Percentiles rank a stretch among this genome's conserved stretches.
phyloP scores from a whole-genome alignment of 2,329 filamentous ascomycete genomes.

The Fusarium anguioides region DNA sequence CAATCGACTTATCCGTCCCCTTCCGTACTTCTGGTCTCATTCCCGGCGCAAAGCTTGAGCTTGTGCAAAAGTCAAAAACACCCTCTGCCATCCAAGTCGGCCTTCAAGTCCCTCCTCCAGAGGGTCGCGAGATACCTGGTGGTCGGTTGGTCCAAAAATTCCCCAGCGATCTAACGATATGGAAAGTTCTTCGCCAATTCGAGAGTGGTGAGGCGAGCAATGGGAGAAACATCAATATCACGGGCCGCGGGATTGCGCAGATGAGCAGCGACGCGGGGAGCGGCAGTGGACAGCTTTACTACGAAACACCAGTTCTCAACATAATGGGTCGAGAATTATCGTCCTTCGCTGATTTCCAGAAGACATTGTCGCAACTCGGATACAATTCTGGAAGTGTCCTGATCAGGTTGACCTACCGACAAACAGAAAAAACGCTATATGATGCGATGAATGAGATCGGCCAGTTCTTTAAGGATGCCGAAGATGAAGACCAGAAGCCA shows the following conservation, averaged over 20 bases:
- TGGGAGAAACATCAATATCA: constrained; percentile 78
- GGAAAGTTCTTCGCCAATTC: constrained; percentile 90
- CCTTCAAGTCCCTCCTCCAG: constrained; percentile 82
- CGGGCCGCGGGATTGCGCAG: constrained; percentile 79
- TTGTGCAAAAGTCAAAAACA: constrained; percentile 87
- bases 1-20: constrained; percentile 84
- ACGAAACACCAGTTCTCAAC: constrained; percentile 86
- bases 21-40: constrained; percentile 85
- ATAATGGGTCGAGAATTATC: constrained; percentile 84
- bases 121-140: constrained; percentile 70
- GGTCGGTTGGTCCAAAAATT: constrained; percentile 85
- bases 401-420: constrained; percentile 80
- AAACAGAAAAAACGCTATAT: constrained; percentile 81
- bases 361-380: constrained; percentile 86
- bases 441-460: constrained; percentile 87
- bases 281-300: constrained; percentile 81
- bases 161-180: constrained; percentile 86
- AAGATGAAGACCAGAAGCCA: constrained; percentile 41
- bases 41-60: constrained; percentile 90
- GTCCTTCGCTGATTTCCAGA: constrained; percentile 84
- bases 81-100: constrained; percentile 88
- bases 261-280: constrained; percentile 62
- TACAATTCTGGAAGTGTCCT: constrained; percentile 86
- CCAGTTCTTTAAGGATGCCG: constrained; percentile 73
- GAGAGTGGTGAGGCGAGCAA: constrained; percentile 78